phyloP scores from a whole-genome alignment of 2,329 filamentous ascomycete species.

The Fusarium sp. region DNA sequence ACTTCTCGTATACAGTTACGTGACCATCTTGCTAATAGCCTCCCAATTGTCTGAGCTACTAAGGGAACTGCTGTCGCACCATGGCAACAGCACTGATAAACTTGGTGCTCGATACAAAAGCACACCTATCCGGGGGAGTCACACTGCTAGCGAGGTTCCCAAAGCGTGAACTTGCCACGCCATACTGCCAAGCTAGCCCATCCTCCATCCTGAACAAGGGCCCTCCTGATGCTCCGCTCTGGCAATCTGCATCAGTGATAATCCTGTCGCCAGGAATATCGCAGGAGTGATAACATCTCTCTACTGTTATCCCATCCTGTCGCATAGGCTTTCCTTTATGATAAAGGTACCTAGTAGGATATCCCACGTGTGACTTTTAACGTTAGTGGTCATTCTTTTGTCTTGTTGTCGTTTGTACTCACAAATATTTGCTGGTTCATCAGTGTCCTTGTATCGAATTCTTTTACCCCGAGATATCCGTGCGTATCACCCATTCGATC shows the following conservation, averaged over 20 bases:
- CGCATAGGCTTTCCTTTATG: not conserved
- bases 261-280: not conserved
- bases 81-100: not conserved
- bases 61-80: not conserved
- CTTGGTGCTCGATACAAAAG: not conserved
- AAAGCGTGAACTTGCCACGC: not conserved
- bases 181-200: conserved; percentile 1
- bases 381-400: not conserved
- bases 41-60: not conserved
- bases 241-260: not conserved
- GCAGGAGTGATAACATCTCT: not conserved
- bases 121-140: not conserved
- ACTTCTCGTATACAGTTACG: not conserved
- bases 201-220: not conserved
- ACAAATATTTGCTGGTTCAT: not conserved
- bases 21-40: not conserved
- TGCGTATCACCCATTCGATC: not conserved
- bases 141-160: too few relatives aligned
- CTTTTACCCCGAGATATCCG: conserved; percentile 4
- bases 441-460: not conserved
- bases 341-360: not conserved
- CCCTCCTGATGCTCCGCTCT: conserved; percentile 3
- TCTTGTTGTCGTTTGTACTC: not conserved
- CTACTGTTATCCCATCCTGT: not conserved
- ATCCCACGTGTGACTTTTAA: not conserved